phyloP scores from a whole-genome alignment of 1,284 basidiomycete genomes.

The Pseudozyma thailandica region DNA sequence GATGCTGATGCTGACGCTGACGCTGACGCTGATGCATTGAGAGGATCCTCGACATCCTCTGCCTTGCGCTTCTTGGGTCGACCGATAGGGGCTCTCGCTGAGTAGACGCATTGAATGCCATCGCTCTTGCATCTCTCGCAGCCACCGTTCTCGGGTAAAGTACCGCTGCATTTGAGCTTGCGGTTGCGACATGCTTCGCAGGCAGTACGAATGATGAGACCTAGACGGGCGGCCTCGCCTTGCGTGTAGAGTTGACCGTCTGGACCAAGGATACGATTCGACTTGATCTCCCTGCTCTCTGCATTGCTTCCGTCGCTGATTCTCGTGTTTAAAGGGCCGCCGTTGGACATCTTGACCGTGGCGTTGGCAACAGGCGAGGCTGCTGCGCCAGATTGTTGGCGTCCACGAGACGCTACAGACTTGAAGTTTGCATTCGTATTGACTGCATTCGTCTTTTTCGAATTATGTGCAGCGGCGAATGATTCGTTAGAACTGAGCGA shows the following conservation, averaged over 20 bases:
- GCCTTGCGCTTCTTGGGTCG: constrained; percentile 56
- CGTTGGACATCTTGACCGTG: constrained; percentile 18
- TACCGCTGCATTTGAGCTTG: constrained; percentile 60
- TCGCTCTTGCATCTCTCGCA: constrained; percentile 52
- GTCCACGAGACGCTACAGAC: constrained; percentile 1
- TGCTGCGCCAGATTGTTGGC: constrained; percentile 2
- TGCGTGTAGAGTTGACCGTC: constrained; percentile 45
- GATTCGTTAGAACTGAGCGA: constrained; percentile 1
- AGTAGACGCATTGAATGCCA: constrained; percentile 43
- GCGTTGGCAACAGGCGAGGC: not conserved
- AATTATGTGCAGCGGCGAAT: not conserved
- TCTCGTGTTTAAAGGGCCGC: constrained; percentile 5
- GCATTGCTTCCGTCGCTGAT: not conserved
- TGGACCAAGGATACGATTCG: constrained; percentile 41
- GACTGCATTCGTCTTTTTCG: not conserved
- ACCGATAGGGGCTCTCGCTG: constrained; percentile 55
- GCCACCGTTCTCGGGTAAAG: constrained; percentile 36
- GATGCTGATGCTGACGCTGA: not conserved
- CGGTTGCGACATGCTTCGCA: constrained; percentile 59
- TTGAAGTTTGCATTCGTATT: constrained; percentile 8
- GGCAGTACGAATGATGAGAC: constrained; percentile 55
- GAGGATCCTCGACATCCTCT: constrained; percentile 11
- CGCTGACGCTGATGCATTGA: not conserved
- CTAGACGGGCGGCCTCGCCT: constrained; percentile 44
- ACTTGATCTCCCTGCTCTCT: constrained; percentile 9